Evolutionary conservation across 2,329 filamentous ascomycete genomes (phyloP), one percentile per base, ranked within the genome.

Genomic region (Hysterium pulicare): DNA sequence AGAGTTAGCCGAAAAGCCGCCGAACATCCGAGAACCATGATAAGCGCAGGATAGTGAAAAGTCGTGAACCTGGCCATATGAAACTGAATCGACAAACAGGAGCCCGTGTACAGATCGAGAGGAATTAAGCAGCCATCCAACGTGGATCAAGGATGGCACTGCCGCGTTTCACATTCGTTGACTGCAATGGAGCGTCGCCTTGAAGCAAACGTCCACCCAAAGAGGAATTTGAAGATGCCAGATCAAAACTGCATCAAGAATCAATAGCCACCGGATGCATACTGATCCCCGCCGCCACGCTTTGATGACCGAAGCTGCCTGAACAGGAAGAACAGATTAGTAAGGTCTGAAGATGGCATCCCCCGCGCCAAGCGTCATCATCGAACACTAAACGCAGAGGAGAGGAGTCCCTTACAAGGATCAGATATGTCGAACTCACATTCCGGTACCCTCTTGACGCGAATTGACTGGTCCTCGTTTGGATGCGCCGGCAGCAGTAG

Each of bases 391-490:
- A 83, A 87, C 84, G 83, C 82, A 84, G 83, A 86, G 82, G 84
- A 84, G 80, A 83, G 78, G 80, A 79, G 83, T 85, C 86, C 84
- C 87, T 91, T 90, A 89, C 86, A 84, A 87, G 81, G 82, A 86
- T 84, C 81, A 75, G 69, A 74, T 75, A 75, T 77, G 73, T 76
- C 78, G 81, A 76, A 94, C 90, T 95, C 87, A 95, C 90, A 95
- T 95, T 87, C 89, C 86, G 61, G 89, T 83, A 75, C 90, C 84
- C 81, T 91, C 90, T 74, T 87, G 86, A 71, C 88, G 86, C 71
- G 79, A 74, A 75, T 81, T 83, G 60, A 86, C 82, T 61, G 88
- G 82, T 59, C 83, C 83, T 66, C 82, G 81, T 62, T 85, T 83
- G 61, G 78, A 76, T 66, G 78, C 77, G 57, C 80, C 78, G 55